phyloP scores from a whole-genome alignment of 495 filamentous ascomycete genomes.

The Aspergillus incahuasiensis region DNA sequence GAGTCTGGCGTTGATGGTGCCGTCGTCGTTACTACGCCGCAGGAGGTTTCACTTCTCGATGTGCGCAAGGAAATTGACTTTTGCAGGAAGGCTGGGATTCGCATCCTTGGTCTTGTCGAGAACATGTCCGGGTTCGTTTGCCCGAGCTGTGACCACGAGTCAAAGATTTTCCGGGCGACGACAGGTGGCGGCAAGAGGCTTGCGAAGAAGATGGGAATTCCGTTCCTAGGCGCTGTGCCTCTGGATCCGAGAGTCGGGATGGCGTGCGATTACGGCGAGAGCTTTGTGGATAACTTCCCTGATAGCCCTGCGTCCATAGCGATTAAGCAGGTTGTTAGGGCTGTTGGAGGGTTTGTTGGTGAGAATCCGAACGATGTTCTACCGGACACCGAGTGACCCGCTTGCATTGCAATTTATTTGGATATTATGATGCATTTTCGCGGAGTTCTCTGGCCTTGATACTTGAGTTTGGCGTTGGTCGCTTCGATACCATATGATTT shows the following conservation, averaged over 20 bases:
- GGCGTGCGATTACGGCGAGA: conserved; percentile 95
- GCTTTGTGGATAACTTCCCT: conserved; percentile 88
- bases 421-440: conserved; percentile 14
- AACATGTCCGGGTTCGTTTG: conserved; percentile 98
- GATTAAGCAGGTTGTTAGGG: conserved; percentile 68
- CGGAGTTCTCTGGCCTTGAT: conserved; percentile 14
- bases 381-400: conserved; percentile 29
- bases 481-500: conserved; percentile 17
- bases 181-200: conserved; percentile 80
- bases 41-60: conserved; percentile 89
- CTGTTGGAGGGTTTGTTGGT: conserved; percentile 61
- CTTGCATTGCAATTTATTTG: conserved; percentile 6
- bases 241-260: conserved; percentile 92
- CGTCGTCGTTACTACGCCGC: conserved; percentile 88
- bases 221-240: conserved; percentile 87
- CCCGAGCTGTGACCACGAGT: conserved; percentile 74
- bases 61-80: conserved; percentile 97
- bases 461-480: not conserved
- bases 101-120: conserved; percentile 83
- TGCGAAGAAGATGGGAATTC: conserved; percentile 78
- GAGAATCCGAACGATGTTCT: conserved; percentile 42
- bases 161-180: conserved; percentile 84
- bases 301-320: conserved; percentile 85
- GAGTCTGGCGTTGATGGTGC: conserved; percentile 89
- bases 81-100: conserved; percentile 89